A percentile compares a stretch with the other conserved stretches of the same genome.
phyloP scores from a whole-genome alignment of 371 early-diverging fungal genomes.

The Blastocladiella emersonii region DNA sequence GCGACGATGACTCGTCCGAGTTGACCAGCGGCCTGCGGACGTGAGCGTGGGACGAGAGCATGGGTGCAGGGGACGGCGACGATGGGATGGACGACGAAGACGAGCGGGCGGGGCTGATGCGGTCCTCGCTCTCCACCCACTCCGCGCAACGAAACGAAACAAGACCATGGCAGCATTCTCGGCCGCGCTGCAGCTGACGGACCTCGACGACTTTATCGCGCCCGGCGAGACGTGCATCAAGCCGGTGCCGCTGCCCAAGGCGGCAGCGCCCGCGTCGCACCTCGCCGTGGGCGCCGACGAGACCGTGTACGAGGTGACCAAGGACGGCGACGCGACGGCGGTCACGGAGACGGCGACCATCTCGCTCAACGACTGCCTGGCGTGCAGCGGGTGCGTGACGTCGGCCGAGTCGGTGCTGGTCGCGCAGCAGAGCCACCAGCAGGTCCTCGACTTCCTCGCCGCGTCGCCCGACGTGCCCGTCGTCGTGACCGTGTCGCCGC shows the following conservation, averaged over 20 bases:
- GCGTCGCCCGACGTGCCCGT: conserved; percentile 20
- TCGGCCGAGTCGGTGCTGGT: conserved; percentile 90
- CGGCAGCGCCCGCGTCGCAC: background rate
- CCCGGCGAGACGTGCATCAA: conserved; percentile 93
- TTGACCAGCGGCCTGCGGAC: no score
- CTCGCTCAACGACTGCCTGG: conserved; percentile 86
- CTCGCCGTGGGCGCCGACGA: background rate
- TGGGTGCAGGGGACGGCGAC: no score
- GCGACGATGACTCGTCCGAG: no score
- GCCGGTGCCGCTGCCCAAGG: conserved; percentile 53
- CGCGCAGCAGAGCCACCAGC: conserved; percentile 76
- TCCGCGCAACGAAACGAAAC: no score
- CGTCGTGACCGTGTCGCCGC: conserved; percentile 63
- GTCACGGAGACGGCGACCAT: conserved; percentile 67
- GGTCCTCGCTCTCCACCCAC: no score
- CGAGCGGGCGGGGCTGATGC: no score
- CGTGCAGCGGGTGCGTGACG: conserved; percentile 97
- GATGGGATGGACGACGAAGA: no score
- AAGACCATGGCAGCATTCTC: conserved; percentile 37
- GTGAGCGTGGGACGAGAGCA: no score
- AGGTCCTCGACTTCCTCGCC: conserved; percentile 56
- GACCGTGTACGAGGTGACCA: conserved; percentile 55
- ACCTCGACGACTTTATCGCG: conserved; percentile 88
- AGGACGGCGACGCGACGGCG: conserved; percentile 63
- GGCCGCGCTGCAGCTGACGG: conserved; percentile 62